Base-by-base conservation (phyloP, 148 eudicot species). In the Amaranthus cruentus region DNA sequence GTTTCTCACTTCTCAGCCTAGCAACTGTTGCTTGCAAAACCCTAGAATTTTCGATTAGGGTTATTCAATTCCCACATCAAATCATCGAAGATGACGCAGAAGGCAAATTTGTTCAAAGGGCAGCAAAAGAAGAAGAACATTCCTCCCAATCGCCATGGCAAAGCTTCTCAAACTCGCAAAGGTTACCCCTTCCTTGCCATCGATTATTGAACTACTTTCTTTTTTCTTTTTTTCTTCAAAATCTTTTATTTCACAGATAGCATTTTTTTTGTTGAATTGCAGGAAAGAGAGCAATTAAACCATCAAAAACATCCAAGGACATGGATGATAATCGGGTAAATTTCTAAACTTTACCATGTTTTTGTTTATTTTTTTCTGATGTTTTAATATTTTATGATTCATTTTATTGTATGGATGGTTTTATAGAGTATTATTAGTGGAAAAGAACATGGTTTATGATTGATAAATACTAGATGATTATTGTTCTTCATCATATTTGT, bases 81-180 rank as follows among this genome's bases (percentile, higher is more conserved):
- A 65, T 55, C 73, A 48, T 56, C 62, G 75, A 74, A 28, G 81
- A 92, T 92, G 97, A 88, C 97, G 76, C 97, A 92, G 77, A 92
- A 90, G 81, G 69, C 85, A 6, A 84, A 69, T 21, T 10, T 85
- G 75, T 90, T 92, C 88, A 92, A 92, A 75, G 97, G 97, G 15
- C 89, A 91, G 18, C 79, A 87, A 48, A 92, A 87, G 81, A 85
- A 82, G 86, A 92, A 92, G 80, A 62, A 68, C 3, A 67, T 83
- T 43, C 87, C 97, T 49, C 85, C 91, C 2, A 88, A 72, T 64
- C 91, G 91, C 59, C 97, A 92, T 85, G 97, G 96, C 15, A 92
- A 90, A 79, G 44, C 69, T 56, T 47, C 82, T 66, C 83, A 77
- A 55, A 87, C 71, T 74, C 93, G 93, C 57, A 92, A 92, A 87